A percentile compares a stretch with the other conserved stretches of the same genome.
Conservation (phyloP, 1,284 basidiomycete genomes). For the Pyrrhoderma lamaoense region DNA sequence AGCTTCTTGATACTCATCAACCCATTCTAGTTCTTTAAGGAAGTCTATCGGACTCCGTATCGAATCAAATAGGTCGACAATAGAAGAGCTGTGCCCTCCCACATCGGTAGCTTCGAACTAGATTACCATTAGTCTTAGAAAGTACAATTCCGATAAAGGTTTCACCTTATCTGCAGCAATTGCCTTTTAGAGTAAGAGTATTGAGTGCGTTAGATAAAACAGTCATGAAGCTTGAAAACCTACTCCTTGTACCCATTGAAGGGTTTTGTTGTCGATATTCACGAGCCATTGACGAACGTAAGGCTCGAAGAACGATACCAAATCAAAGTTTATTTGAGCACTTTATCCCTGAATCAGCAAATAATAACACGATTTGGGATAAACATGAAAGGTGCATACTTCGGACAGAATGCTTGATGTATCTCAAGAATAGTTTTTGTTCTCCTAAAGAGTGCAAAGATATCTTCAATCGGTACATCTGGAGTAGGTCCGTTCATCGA, state of each 20-base stretch:
- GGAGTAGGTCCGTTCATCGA: constrained; percentile 74
- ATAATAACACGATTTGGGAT: neutral
- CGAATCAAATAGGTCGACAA: constrained; percentile 94
- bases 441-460: constrained; percentile 79
- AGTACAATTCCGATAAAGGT: constrained; percentile 16
- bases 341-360: constrained; percentile 29
- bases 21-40: constrained; percentile 87
- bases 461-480: constrained; percentile 79
- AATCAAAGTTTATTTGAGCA: constrained; percentile 54
- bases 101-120: constrained; percentile 82
- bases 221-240: constrained; percentile 27
- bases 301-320: constrained; percentile 76
- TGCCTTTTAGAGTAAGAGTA: constrained; percentile 42
- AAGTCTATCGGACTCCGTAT: constrained; percentile 87
- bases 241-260: constrained; percentile 90
- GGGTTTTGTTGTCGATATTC: constrained; percentile 87
- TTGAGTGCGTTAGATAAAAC: constrained; percentile 8
- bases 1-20: constrained; percentile 83
- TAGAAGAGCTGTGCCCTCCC: constrained; percentile 90
- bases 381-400: constrained; percentile 40
- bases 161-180: constrained; percentile 81
- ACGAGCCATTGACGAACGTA: constrained; percentile 87
- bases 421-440: constrained; percentile 68
- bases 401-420: constrained; percentile 73
- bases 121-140: constrained; percentile 5